Evolutionary conservation across 345 rosid genomes (phyloP).

Genomic region (Pugionium dolabratum): DNA sequence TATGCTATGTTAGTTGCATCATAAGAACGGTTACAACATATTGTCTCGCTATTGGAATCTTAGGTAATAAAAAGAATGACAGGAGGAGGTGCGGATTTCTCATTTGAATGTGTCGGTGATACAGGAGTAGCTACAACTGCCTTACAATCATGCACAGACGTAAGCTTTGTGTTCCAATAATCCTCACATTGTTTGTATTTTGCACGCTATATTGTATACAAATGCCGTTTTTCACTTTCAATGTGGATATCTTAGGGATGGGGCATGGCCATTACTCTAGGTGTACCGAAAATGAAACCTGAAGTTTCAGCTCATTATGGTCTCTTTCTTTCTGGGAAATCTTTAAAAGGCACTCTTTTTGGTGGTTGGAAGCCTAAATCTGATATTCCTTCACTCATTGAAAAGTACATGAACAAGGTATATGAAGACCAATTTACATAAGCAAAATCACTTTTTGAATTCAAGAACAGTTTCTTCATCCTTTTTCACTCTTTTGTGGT

Average conservation of each 20-base stretch:
- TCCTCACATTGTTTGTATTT: constrained; percentile 6
- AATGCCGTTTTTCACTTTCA: background rate
- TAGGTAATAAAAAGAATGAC: constrained; percentile 81
- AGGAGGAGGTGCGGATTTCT: constrained; percentile 85
- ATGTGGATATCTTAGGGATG: constrained; percentile 61
- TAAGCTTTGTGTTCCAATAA: constrained; percentile 33
- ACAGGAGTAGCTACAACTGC: constrained; percentile 73
- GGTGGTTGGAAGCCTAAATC: constrained; percentile 96
- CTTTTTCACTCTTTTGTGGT: background rate
- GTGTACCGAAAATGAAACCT: constrained; percentile 83
- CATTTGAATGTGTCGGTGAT: constrained; percentile 87
- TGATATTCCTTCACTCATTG: constrained; percentile 71
- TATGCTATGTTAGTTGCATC: background rate
- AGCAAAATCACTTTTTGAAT: background rate
- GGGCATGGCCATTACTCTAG: constrained; percentile 87
- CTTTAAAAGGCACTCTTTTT: constrained; percentile 76
- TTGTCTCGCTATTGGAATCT: constrained; percentile 9
- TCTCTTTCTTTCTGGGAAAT: constrained; percentile 67
- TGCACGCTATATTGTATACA: background rate
- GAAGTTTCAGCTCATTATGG: constrained; percentile 79
- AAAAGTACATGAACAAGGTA: constrained; percentile 82
- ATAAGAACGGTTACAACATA: background rate
- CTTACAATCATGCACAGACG: constrained; percentile 83
- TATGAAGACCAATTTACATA: background rate
- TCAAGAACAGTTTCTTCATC: background rate